Conservation (phyloP, 108 stramenopile species). For the Pinguiococcus pyrenoidosus region DNA sequence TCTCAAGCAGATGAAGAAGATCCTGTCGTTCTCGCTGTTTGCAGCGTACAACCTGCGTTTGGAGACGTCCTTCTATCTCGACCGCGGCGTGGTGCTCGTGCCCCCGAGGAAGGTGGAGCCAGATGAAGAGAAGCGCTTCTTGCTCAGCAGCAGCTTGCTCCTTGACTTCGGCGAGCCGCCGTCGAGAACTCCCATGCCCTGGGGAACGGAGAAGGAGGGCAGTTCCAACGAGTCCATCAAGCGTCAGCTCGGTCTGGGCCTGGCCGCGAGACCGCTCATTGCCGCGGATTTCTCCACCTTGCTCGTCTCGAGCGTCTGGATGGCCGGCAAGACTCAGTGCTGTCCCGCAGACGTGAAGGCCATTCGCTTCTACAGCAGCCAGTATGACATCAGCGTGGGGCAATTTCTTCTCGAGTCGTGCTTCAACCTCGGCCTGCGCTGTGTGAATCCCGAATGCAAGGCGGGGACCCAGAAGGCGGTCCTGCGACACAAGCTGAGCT, state of each 20-base stretch:
- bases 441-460: slow-evolving; percentile 77
- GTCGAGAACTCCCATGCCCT: too few relatives aligned
- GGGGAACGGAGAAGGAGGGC: too few relatives aligned
- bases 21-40: slow-evolving; percentile 62
- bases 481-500: slow-evolving; percentile 71
- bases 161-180: too few relatives aligned
- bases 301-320: slow-evolving; percentile 82
- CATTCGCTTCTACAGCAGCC: slow-evolving; percentile 68
- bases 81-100: slow-evolving; percentile 58
- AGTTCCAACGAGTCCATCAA: too few relatives aligned
- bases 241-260: too few relatives aligned
- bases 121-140: slow-evolving; percentile 12
- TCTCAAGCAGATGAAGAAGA: slow-evolving; percentile 70
- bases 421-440: slow-evolving; percentile 78
- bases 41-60: slow-evolving; percentile 82
- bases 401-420: slow-evolving; percentile 81
- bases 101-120: slow-evolving; percentile 34
- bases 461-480: slow-evolving; percentile 54
- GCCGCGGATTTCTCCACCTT: too few relatives aligned
- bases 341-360: slow-evolving; percentile 87
- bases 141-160: too few relatives aligned
- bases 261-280: too few relatives aligned
- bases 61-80: slow-evolving; percentile 69
- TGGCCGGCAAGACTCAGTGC: slow-evolving; percentile 78
- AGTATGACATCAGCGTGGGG: slow-evolving; percentile 65